Percentiles rank a stretch among this genome's conserved stretches.
Conservation (phyloP, 805 yeast species). For the Debaryomyces hansenii region DNA sequence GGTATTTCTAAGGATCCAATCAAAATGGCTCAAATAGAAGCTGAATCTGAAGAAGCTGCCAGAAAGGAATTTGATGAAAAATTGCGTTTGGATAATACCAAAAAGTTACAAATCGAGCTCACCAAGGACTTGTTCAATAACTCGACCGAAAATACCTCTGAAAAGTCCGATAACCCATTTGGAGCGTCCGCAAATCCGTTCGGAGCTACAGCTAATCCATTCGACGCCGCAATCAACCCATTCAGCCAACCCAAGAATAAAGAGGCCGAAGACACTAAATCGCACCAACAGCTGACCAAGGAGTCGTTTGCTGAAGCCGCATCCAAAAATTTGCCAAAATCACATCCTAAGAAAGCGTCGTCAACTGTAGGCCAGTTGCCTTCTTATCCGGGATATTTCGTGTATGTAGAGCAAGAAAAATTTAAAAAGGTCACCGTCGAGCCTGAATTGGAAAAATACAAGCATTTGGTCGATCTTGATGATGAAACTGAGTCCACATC, state of each 20-base stretch:
- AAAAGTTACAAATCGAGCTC: slow-evolving; percentile 37
- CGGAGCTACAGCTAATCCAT: slow-evolving; percentile 15
- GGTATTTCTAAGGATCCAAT: slow-evolving; percentile 66
- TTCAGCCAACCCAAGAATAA: slow-evolving; percentile 24
- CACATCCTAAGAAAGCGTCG: background rate
- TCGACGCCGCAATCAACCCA: slow-evolving; percentile 20
- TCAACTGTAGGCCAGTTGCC: slow-evolving; percentile 32
- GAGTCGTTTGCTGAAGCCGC: slow-evolving; percentile 24
- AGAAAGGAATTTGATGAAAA: slow-evolving; percentile 39
- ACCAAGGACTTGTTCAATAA: slow-evolving; percentile 40
- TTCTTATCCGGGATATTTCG: slow-evolving; percentile 61
- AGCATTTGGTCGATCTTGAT: slow-evolving; percentile 53
- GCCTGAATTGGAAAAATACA: slow-evolving; percentile 50
- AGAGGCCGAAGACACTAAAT: background rate
- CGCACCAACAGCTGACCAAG: slow-evolving; percentile 8
- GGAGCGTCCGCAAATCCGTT: slow-evolving; percentile 23
- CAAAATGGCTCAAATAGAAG: slow-evolving; percentile 39
- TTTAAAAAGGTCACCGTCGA: slow-evolving; percentile 53
- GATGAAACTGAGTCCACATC: slow-evolving; percentile 33
- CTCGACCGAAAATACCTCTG: slow-evolving; percentile 25
- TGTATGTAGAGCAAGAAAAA: slow-evolving; percentile 73
- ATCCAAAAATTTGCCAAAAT: slow-evolving; percentile 6
- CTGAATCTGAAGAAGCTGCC: slow-evolving; percentile 29
- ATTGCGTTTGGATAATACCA: slow-evolving; percentile 43
- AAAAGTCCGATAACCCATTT: slow-evolving; percentile 28